Percentiles rank a stretch among this genome's conserved stretches.
Evolutionary conservation across 345 rosid genomes (phyloP).

Genomic region (Stellera chamaejasme): DNA sequence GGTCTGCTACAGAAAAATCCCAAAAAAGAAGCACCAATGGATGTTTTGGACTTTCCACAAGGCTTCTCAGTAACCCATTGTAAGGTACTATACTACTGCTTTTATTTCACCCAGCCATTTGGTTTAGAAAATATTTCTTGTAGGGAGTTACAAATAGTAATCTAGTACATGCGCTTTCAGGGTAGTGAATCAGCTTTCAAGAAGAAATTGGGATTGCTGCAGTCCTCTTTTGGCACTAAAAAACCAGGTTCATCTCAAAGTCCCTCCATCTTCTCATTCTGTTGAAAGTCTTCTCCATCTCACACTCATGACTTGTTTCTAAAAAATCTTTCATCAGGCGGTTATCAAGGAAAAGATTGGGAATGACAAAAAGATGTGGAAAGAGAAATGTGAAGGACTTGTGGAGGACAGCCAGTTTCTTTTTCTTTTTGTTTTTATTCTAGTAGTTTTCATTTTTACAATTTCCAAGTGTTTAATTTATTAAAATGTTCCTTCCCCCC

Average conservation of each 20-base stretch:
- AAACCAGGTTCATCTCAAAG: constrained; percentile 20
- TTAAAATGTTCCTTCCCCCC: too few species aligned
- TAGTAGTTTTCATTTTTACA: constrained; percentile 10
- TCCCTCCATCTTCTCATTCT: neutral
- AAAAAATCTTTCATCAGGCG: constrained; percentile 24
- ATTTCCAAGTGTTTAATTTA: too few species aligned
- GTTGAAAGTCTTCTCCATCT: neutral
- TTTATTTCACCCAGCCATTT: neutral
- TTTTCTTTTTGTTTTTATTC: constrained; percentile 14
- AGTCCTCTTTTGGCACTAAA: constrained; percentile 29
- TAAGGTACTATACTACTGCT: constrained; percentile 20
- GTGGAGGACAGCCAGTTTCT: constrained; percentile 11
- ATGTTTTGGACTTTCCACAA: constrained; percentile 33
- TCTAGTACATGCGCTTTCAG: constrained; percentile 15
- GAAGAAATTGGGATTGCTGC: constrained; percentile 33
- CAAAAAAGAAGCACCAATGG: constrained; percentile 26
- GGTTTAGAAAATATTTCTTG: neutral
- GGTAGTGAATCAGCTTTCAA: constrained; percentile 29
- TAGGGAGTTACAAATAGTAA: neutral
- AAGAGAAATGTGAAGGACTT: constrained; percentile 13
- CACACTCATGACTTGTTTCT: constrained; percentile 8
- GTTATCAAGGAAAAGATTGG: constrained; percentile 35
- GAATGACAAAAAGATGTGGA: constrained; percentile 25
- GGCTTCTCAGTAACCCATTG: constrained; percentile 39
- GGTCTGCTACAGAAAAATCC: constrained; percentile 20